phyloP scores from a whole-genome alignment of 495 filamentous ascomycete genomes.

The Podospora sp. region DNA sequence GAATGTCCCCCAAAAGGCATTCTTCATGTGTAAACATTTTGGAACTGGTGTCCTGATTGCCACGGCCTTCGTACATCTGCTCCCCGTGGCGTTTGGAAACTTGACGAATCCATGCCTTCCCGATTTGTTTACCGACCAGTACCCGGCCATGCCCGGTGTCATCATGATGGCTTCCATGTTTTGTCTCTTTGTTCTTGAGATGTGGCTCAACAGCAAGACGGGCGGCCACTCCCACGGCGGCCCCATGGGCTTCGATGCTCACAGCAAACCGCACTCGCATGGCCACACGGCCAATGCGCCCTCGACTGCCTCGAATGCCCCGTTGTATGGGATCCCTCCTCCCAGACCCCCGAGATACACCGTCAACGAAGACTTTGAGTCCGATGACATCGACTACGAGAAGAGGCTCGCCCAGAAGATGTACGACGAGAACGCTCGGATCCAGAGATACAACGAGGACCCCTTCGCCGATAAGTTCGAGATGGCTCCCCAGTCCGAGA shows the following conservation, averaged over 20 bases:
- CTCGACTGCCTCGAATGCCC: background rate
- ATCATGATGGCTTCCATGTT: slow-evolving; percentile 63
- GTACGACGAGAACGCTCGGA: slow-evolving; percentile 37
- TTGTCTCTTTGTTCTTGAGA: slow-evolving; percentile 57
- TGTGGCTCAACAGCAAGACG: slow-evolving; percentile 55
- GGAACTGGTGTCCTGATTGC: slow-evolving; percentile 71
- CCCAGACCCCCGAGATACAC: slow-evolving; percentile 35
- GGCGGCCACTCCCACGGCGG: slow-evolving; percentile 54
- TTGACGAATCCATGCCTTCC: slow-evolving; percentile 62
- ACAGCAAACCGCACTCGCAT: background rate
- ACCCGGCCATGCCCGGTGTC: slow-evolving; percentile 62
- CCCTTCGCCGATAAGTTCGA: slow-evolving; percentile 34
- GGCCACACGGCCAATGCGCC: background rate
- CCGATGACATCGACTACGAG: slow-evolving; percentile 41
- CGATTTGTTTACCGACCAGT: slow-evolving; percentile 55
- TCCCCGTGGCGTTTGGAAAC: slow-evolving; percentile 59
- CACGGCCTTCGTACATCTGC: slow-evolving; percentile 68
- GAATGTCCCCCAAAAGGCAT: slow-evolving; percentile 54
- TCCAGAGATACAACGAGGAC: slow-evolving; percentile 19
- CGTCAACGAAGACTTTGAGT: slow-evolving; percentile 35
- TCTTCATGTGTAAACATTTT: slow-evolving; percentile 64
- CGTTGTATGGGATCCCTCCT: slow-evolving; percentile 15
- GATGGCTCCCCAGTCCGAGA: slow-evolving; percentile 44
- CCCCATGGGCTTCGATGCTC: slow-evolving; percentile 44
- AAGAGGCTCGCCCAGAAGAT: slow-evolving; percentile 45